Evolutionary conservation across 2,329 filamentous ascomycete genomes (phyloP).

Genomic region (Hortaea werneckii): DNA sequence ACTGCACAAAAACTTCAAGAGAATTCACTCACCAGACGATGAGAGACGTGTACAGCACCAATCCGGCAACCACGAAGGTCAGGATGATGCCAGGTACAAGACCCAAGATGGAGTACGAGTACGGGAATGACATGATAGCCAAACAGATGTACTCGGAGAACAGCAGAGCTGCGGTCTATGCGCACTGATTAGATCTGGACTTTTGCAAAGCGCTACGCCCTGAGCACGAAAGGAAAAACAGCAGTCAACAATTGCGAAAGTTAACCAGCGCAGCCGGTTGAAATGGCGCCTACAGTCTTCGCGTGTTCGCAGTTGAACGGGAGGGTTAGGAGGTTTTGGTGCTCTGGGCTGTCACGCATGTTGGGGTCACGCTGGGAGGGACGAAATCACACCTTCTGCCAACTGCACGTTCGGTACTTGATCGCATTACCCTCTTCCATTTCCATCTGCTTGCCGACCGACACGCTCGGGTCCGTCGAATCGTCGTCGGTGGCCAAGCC

Average conservation of each 20-base stretch:
- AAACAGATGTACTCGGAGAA: slow-evolving; percentile 95
- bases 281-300: not conserved
- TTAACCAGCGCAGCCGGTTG: not conserved
- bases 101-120: slow-evolving; percentile 79
- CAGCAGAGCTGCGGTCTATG: slow-evolving; percentile 69
- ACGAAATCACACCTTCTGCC: slow-evolving; percentile 62
- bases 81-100: slow-evolving; percentile 78
- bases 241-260: not conserved
- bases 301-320: too few species aligned
- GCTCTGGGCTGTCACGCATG: slow-evolving; percentile 1
- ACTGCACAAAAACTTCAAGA: not conserved
- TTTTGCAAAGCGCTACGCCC: not conserved
- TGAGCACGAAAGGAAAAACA: not conserved
- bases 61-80: slow-evolving; percentile 63
- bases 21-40: slow-evolving; percentile 43
- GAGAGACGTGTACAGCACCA: slow-evolving; percentile 76
- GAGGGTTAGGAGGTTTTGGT: not conserved
- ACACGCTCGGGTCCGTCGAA: slow-evolving; percentile 32
- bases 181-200: slow-evolving; percentile 5
- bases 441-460: slow-evolving; percentile 59
- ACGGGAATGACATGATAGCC: slow-evolving; percentile 90
- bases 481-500: slow-evolving; percentile 20
- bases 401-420: slow-evolving; percentile 86
- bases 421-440: slow-evolving; percentile 69
- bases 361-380: not conserved